Evolutionary conservation across 192 early-diverging fungal species (phyloP).

Genomic region (Gamsiella multidivaricata): DNA sequence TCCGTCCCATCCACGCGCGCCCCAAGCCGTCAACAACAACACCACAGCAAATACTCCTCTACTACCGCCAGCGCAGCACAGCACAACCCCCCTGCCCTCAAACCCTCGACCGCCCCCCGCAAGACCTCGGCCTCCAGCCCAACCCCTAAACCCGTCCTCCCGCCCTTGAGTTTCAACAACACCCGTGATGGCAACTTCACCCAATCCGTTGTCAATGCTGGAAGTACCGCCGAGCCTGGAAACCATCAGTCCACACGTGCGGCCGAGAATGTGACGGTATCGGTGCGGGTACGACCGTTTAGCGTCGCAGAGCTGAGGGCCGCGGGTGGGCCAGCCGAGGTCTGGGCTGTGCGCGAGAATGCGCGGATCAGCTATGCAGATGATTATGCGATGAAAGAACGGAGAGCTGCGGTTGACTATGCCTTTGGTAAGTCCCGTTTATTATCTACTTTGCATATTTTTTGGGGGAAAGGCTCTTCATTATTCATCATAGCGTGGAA

Average conservation of each 20-base stretch:
- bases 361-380: conserved; percentile 24
- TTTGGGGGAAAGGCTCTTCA: neutral
- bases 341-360: conserved; percentile 50
- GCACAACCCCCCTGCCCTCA: neutral
- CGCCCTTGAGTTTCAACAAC: conserved; percentile 31
- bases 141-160: conserved; percentile 38
- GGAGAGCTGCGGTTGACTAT: conserved; percentile 50
- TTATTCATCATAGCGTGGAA: neutral
- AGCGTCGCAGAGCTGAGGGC: conserved; percentile 64
- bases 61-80: neutral
- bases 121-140: neutral
- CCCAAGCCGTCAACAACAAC: conserved; percentile 38
- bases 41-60: conserved; percentile 3
- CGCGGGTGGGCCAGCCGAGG: conserved; percentile 45
- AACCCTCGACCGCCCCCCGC: neutral
- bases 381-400: conserved; percentile 26
- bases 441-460: neutral
- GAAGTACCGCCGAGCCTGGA: neutral
- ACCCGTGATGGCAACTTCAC: conserved; percentile 4
- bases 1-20: conserved; percentile 14
- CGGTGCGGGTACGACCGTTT: conserved; percentile 78
- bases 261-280: conserved; percentile 71
- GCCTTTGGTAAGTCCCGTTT: conserved; percentile 45
- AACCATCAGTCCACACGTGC: neutral
- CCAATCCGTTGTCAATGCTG: conserved; percentile 15